Base-by-base conservation (phyloP, 2,329 filamentous ascomycete genomes). In the Lachnellula cervina region DNA sequence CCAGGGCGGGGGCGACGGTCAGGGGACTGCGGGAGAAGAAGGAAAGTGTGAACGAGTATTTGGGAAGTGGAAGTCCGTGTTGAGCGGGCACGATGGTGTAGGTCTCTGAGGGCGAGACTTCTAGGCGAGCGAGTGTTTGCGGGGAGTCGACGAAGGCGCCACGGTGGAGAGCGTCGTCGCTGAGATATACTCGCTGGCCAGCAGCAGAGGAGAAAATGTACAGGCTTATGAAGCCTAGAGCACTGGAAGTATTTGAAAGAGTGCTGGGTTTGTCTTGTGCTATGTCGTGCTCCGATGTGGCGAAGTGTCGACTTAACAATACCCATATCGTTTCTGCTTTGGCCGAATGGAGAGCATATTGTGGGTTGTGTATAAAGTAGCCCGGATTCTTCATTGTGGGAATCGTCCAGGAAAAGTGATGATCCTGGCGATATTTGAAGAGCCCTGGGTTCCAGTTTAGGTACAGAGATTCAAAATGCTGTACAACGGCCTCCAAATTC, bases 401-500 rank as follows among this genome's bases (percentile, higher is more conserved):
- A 37, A 83, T 73, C 2, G 86, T 79, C 94, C 94, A 99, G 2
- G 80, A 79, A 67, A 97, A 96, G 72, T 99, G 94, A 54, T 92
- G 84, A 65, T 99, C 92, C 70, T 96, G 87, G 8, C 92, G 85
- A 68, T 88, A 76, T 1, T 77, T 76, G 72, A 99, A 99, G 0
- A 96, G 76, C 0, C 81, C 80, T 0, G 94, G 92, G 62, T 96
- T 97, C 94, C 94, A 99, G 72, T 97, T 99, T 53, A 99, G 78
- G 71, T 97, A 99, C 63, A 99, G 83, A 17, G 92, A 96, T 69
- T 97, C 91, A 61, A 97, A 99, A 68, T 96, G 86, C 66, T 96
- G 91, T 37, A 90, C 81, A 4, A 97, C 84, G 61, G 91, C 89
- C 63, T 96, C 89, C 28, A 94, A 83, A 23, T 87, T 84, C 73